Base-by-base conservation (phyloP, 768 basidiomycete genomes). In the Termitomyces heimii region DNA sequence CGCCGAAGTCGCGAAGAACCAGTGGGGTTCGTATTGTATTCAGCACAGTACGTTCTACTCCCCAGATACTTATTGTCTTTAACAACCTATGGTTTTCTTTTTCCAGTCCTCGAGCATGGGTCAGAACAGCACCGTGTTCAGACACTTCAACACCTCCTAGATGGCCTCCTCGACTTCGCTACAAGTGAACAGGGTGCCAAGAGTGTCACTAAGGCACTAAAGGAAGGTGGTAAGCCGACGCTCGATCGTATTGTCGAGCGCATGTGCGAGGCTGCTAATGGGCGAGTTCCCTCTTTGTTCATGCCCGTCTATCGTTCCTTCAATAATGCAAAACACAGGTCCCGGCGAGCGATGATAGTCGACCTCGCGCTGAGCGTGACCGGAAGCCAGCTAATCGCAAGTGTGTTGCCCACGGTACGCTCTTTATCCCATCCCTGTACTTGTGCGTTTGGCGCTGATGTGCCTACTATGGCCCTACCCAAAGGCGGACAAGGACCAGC, bases 11-110 rank as follows among this genome's bases (percentile, higher is more conserved):
- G 77, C 86, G 20, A 92, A 89, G 74, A 94, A 84, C 59, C 91
- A 93, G 66, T 94, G 91, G 91, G 92, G 92, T 12, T 87, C 89
- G 1, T 93, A 92, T 63, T 92, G 90, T 67, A 78, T 92, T 28
- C 89, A 92, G 62, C 91, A 92, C 57, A 91, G 91, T 92, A 62
- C 55, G 89, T 71, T 10, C 55, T 40, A 18, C 31, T 43, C 13
- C 1, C 18, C 4, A 5, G 42, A 7, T 34, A 51, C 34, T n/a
- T 53, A 6, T 48, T 14, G 10, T 43, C 40, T 24, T 24, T 53
- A 31, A 35, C 20, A 8, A 40, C 43, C 26, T 40, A 42, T 26
- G 12, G 28, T 26, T 14, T 26, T 52, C 16, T 5, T 29, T 28
- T 5, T 22, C 42, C 49, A 56, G 91, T 93, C 60, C 77, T 94